Base-by-base conservation (phyloP, 345 rosid genomes). In the Gossypium bickii region DNA sequence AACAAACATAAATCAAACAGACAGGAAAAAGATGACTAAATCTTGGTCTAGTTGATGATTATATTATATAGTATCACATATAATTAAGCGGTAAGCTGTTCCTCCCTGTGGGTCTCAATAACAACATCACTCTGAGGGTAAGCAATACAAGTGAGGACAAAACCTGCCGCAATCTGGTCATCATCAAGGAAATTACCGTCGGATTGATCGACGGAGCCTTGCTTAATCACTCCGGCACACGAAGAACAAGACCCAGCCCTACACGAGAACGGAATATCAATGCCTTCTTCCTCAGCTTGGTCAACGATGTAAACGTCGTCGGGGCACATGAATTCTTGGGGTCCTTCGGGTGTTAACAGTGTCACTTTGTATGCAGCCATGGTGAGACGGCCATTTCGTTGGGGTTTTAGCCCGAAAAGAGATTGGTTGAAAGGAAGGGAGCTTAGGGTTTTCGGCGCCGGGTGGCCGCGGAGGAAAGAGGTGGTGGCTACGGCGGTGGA, bases 51-150 rank as follows among this genome's bases (percentile, higher is more conserved):
- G 41, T 34, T 34, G 41, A 34, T 34, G 41, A 34, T 34, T 5
- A 34, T 34, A 34, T 34, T 34, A 34, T 34, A 34, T 0, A 4
- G 41, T 34, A 34, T 34, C 41, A 34, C 6, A 5, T 34, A 34
- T 34, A 34, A 34, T 34, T 6, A 34, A 34, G 41, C 7, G 41
- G 41, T 34, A 5, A 94, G 85, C 22, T 87, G 95, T n/a, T 88
- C 98, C 80, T 94, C 98, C 87, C 89, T 89, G 97, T 91, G 97
- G 24, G 98, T 94, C 85, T 83, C 90, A 69, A 94, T 87, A 76
- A 73, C 78, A 68, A 87, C 81, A 81, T 87, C 87, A 24, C 84
- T 71, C 15, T 77, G 43, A 6, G 95, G 87, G 78, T 83, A 92
- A 34, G 98, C 97, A 2, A 82, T 90, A 66, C 97, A 92, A 15